These are phyloP conservation scores for Scedosporium minutisporum DNA, from an alignment of 2,329 filamentous ascomycete genomes.

Conservation along the genomic window DNA sequence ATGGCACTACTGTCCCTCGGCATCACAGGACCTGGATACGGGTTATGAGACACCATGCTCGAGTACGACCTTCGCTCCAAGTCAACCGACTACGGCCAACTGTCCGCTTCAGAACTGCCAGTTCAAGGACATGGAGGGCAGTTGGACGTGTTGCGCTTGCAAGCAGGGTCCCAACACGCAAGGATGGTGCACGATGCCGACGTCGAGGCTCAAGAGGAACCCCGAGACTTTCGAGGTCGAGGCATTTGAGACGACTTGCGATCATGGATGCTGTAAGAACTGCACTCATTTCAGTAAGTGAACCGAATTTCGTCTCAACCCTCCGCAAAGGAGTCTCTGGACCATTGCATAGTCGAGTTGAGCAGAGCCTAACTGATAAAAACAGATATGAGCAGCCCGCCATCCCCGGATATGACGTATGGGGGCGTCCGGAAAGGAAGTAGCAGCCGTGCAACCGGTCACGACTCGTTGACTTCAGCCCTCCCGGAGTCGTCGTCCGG, in stretches of 20 bases:
- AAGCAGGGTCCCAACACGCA: constrained; percentile 38
- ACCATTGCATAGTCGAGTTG: not conserved
- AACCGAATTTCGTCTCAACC: not conserved
- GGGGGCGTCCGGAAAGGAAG: not conserved
- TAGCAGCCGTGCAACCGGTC: not conserved
- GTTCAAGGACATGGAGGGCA: constrained; percentile 37
- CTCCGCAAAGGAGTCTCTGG: not conserved
- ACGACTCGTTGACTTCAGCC: not conserved
- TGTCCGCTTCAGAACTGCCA: constrained; percentile 43
- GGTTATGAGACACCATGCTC: constrained; percentile 40
- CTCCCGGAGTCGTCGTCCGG: not conserved
- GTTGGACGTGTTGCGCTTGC: constrained; percentile 46
- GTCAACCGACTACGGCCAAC: constrained; percentile 30
- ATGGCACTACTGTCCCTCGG: constrained; percentile 43
- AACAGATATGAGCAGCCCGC: constrained; percentile 1
- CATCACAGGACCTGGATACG: constrained; percentile 36
- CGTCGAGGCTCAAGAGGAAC: constrained; percentile 20
- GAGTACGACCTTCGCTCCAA: constrained; percentile 36
- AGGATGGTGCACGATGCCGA: constrained; percentile 41
- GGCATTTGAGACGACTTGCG: constrained; percentile 32
- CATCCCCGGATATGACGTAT: not conserved
- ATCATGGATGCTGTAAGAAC: constrained; percentile 42
- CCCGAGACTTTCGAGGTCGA: constrained; percentile 22
- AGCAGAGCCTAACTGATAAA: not conserved
- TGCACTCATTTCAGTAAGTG: constrained; percentile 35